Conservation (phyloP, 2,329 filamentous ascomycete genomes). For the Tolypocladium cylindrosporum region DNA sequence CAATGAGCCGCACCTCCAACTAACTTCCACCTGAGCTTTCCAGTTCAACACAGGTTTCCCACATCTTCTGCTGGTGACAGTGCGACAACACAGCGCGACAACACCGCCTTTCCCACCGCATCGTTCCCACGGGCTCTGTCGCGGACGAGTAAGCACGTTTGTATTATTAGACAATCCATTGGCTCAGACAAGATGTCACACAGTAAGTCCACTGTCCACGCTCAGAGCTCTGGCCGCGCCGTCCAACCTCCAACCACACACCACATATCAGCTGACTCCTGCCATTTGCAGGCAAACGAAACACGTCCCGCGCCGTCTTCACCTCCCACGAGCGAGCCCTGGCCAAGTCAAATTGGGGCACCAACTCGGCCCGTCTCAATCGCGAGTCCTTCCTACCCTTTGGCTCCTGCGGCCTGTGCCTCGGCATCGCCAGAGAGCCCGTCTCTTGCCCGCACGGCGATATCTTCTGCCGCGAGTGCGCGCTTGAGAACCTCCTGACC, state of each 20-base stretch:
- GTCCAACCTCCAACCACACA: background rate
- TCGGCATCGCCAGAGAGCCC: slow-evolving; percentile 69
- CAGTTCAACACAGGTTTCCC: background rate
- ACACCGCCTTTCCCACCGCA: background rate
- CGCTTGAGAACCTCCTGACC: slow-evolving; percentile 77
- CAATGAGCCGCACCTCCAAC: background rate
- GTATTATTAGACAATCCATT: too few relatives aligned
- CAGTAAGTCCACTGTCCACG: slow-evolving; percentile 27
- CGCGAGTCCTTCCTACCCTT: slow-evolving; percentile 91
- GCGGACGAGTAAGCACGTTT: background rate
- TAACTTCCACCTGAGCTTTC: background rate
- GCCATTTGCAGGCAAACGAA: slow-evolving; percentile 58
- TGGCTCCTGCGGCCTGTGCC: slow-evolving; percentile 78
- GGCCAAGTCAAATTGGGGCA: slow-evolving; percentile 73
- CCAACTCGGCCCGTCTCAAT: slow-evolving; percentile 70
- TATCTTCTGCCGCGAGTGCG: slow-evolving; percentile 92
- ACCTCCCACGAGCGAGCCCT: slow-evolving; percentile 82
- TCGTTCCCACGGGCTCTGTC: background rate
- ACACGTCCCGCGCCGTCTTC: slow-evolving; percentile 88
- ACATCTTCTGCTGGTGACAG: background rate
- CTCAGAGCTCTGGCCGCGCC: background rate
- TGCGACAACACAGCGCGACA: background rate
- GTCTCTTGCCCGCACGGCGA: slow-evolving; percentile 79
- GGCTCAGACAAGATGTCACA: slow-evolving; percentile 30
- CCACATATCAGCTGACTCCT: background rate